Percentiles rank a stretch among this genome's conserved stretches.
Evolutionary conservation across 140 eudicot species (phyloP).

Genomic region (Bidens hawaiensis): DNA sequence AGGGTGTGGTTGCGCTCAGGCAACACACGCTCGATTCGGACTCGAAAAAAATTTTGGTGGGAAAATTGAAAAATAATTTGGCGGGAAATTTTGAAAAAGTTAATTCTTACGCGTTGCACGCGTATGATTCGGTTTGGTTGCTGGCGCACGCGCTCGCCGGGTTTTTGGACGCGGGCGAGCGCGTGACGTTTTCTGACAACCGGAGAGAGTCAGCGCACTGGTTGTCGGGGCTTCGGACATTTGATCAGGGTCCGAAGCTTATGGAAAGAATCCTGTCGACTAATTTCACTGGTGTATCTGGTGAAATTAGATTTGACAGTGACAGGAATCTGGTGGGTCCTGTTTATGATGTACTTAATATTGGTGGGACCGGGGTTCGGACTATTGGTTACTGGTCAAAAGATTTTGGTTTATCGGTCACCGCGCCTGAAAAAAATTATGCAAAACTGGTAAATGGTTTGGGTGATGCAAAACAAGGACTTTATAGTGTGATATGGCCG

Average conservation of each 20-base stretch:
- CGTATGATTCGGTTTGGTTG: slow-evolving; percentile 84
- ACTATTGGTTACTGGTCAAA: slow-evolving; percentile 89
- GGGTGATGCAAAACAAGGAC: slow-evolving; percentile 32
- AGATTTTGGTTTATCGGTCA: slow-evolving; percentile 58
- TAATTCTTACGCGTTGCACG: slow-evolving; percentile 73
- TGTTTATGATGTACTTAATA: slow-evolving; percentile 63
- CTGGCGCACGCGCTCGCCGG: slow-evolving; percentile 74
- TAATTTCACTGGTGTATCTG: slow-evolving; percentile 74
- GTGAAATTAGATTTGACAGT: slow-evolving; percentile 56
- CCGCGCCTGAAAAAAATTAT: slow-evolving; percentile 54
- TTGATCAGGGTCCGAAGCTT: slow-evolving; percentile 59
- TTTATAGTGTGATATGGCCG: slow-evolving; percentile 83
- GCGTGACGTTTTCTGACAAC: slow-evolving; percentile 55
- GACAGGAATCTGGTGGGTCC: slow-evolving; percentile 71
- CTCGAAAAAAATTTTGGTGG: slow-evolving; percentile 28
- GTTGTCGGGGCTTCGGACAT: slow-evolving; percentile 46
- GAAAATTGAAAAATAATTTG: slow-evolving; percentile 46
- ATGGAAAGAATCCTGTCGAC: slow-evolving; percentile 40
- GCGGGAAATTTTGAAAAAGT: too few species aligned
- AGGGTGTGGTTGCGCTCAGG: slow-evolving; percentile 73
- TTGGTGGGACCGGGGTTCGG: slow-evolving; percentile 66
- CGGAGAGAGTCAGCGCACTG: slow-evolving; percentile 45
- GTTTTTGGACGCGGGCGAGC: slow-evolving; percentile 40
- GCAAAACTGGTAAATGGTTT: slow-evolving; percentile 46
- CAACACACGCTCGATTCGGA: slow-evolving; percentile 67